These are phyloP conservation scores for Rickenella mellea DNA, from an alignment of 768 basidiomycete genomes.

Conservation along the genomic window DNA sequence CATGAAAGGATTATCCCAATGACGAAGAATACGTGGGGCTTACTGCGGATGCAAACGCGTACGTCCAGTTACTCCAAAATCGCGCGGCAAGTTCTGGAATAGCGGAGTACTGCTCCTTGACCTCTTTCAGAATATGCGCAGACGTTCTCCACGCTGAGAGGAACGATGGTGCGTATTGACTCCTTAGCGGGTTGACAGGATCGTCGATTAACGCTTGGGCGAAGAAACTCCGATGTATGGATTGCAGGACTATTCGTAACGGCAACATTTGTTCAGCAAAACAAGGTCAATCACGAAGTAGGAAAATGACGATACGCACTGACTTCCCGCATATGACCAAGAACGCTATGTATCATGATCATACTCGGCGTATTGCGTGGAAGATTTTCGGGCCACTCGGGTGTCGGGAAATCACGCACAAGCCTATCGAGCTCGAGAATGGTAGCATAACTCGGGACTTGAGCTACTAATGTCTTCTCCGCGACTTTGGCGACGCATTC, in stretches of 20 bases:
- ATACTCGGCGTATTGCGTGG: conserved; percentile 28
- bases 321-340: conserved; percentile 50
- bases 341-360: conserved; percentile 37
- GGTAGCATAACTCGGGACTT: conserved; percentile 39
- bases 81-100: conserved; percentile 40
- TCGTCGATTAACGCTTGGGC: conserved; percentile 54
- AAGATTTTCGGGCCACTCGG: conserved; percentile 38
- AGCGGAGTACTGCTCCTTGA: conserved; percentile 36
- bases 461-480: conserved; percentile 44
- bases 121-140: conserved; percentile 43
- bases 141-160: conserved; percentile 59
- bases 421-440: conserved; percentile 45
- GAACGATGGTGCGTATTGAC: conserved; percentile 60
- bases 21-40: too few species aligned
- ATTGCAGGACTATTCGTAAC: conserved; percentile 34
- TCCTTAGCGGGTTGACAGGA: conserved; percentile 40
- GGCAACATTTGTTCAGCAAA: not conserved
- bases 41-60: conserved; percentile 43
- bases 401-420: conserved; percentile 46
- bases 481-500: conserved; percentile 55
- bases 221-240: conserved; percentile 60
- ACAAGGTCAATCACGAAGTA: conserved; percentile 14
- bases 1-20: too few species aligned
- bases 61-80: conserved; percentile 59
- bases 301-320: conserved; percentile 37